Base-by-base conservation (phyloP, 805 yeast species). In the Myxozyma nipponensis region DNA sequence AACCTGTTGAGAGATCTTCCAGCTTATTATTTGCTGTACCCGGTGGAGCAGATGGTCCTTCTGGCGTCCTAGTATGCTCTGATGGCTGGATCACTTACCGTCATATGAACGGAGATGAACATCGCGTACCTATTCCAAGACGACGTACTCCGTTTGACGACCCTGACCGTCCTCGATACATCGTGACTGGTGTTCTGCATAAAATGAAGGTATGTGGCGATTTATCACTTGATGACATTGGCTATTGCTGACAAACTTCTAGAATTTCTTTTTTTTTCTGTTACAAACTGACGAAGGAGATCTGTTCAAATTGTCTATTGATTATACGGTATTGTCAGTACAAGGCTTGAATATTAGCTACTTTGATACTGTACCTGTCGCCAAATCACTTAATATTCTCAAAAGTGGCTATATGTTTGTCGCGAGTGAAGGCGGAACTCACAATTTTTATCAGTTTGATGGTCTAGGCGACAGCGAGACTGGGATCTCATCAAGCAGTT, bases 381-480 rank as follows among this genome's bases (percentile, higher is more conserved):
- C 85, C 23, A 71, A 72, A 19, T 63, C 75, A 3, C 59, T 91
- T 10, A 70, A 75, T 36, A 78, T 91, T 38, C 74, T 89, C 55
- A 83, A 77, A 56, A 76, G 85, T 4, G 98, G 98, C 0, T 84
- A 81, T 57, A 60, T 91, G 34, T 86, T 79, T 64, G 84, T 83
- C 1, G 81, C 82, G 54, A 70, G 81, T 6, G 83, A 83, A 50
- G 66, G 71, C 49, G 81, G 83, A 25, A 81, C 83, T 61, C 86
- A 83, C 60, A 66, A 71, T 18, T 70, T 86, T n/a, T 86, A 82
- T 61, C 96, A 88, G 64, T 84, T 91, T 61, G 87, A 84, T 54
- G 77, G 77, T 44, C 69, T 89, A 40, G 96, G 95, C 1, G 82
- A 78, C 42, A 81, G 76, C 22, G 70, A 67, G 32, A 62, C 50